These are phyloP conservation scores for Blastocystis sp. DNA, from an alignment of 352 stramenopile species.

Conservation along the genomic window DNA sequence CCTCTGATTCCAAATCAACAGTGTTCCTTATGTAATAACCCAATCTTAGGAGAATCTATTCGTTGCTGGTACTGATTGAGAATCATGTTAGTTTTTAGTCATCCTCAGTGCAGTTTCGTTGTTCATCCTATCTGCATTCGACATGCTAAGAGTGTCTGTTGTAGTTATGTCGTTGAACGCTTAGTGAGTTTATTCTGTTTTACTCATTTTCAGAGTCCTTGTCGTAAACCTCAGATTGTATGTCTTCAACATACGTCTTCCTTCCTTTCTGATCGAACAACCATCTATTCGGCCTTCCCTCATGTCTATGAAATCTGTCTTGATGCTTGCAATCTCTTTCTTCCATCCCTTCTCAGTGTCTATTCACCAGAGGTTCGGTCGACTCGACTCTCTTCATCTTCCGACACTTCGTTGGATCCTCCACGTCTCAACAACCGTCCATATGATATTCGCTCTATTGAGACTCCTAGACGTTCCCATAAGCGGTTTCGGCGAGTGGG, in stretches of 20 bases:
- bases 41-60: background rate
- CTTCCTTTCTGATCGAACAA: background rate
- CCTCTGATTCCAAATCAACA: background rate
- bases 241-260: background rate
- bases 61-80: constrained; percentile 6
- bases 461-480: background rate
- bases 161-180: background rate
- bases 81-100: background rate
- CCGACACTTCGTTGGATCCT: background rate
- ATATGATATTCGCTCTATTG: background rate
- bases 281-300: background rate
- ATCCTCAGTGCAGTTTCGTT: background rate
- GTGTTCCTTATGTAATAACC: background rate
- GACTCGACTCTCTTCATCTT: too few relatives aligned
- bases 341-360: background rate
- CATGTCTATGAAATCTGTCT: background rate
- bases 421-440: background rate
- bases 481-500: background rate
- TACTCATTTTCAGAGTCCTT: background rate
- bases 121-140: constrained; percentile 12
- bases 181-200: background rate
- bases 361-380: too few relatives aligned
- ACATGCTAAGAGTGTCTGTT: background rate
- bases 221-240: background rate
- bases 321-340: background rate